Base-by-base conservation (phyloP, 2,329 filamentous ascomycete species). In the Xylariales sp. region DNA sequence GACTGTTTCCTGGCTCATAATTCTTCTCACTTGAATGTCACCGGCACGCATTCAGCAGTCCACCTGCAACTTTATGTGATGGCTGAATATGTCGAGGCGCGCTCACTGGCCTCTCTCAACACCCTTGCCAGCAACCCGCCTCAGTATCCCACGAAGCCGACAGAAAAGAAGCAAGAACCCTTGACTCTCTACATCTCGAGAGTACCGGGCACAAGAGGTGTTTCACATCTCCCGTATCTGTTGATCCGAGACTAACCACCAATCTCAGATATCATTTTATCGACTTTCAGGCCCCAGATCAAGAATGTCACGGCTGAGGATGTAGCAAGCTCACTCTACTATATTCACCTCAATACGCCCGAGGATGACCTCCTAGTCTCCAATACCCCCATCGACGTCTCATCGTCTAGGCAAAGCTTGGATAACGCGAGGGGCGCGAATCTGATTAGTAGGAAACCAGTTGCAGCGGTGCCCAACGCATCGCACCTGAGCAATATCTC, bases 221-320 rank as follows among this genome's bases (percentile, higher is more conserved):
- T 24, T 37, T 37, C 42, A 40, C 37, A 44, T 43, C 46, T 45
- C 43, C 42, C 15, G 34, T 37, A 29, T 25, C 11, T 28, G 24
- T 37, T 34, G 21, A 27, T 20, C 42, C 12, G 15, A 16, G 8
- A 31, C 47, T 56, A 39, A 54, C 48, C 16, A 24, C 29, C 31
- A 4, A 19, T 32, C 14, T 9, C 53, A 93, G 91, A 96, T 73
- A 77, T 96, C 43, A 94, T 96, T 53, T 79, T 98, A 33, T 94
- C 91, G 1, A 87, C 93, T 1, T 76, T 93, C 48, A 95, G 95
- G 59, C 93, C 93, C 2, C 82, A 86, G 38, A 75, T 84, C 31
- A 95, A 93, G 61, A 91, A 88, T 46, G 88, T 98, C 48, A 94
- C 88, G 0, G 82, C 79, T 32, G 84, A 90, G 59, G 91, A 96